Base-by-base conservation (phyloP, 306 rosid species). In the Hylodesmum podocarpum region DNA sequence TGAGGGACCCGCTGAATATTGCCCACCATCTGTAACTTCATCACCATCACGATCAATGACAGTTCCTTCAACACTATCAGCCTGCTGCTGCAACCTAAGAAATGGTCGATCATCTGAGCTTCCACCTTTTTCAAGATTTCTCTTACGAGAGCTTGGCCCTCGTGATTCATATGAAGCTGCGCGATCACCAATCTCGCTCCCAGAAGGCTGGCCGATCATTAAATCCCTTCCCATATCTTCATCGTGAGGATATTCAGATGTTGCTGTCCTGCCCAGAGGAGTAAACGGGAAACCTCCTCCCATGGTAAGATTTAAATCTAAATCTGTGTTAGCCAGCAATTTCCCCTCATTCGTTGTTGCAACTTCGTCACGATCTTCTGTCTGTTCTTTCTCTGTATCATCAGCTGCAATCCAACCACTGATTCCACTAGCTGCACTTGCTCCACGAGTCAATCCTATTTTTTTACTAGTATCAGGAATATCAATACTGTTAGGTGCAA, bases 401-500 rank as follows among this genome's bases (percentile, higher is more conserved):
- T 92, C 98, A 31, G 91, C 88, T 64, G 97, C 90, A 62, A 88
- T 85, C 99, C 99, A 92, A 79, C 99, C 99, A 83, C 85, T 91
- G 73, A 96, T 96, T 70, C 99, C 99, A 81, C 99, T 96, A 21
- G 99, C 99, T 73, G 99, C 99, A 86, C 98, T 96, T 65, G 70
- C 97, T 57, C 99, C 99, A n/a, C 98, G 99, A 39, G 94, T 96
- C 82, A 96, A 83, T 59, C 96, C 97, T 93, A 96, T 73, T 84
- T 93, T 96, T 86, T 89, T 96, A 84, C 94, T 89, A 31, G 91
- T 78, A 78, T 91, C 96, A 54, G 97, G 96, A 84, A 91, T 87
- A 76, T 87, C 96, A 63, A 88, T 85, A 78, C 78, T 87, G 82
- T 88, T 96, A 4, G 96, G 84, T 39, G 89, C 70, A 82, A 91